phyloP scores from a whole-genome alignment of 805 yeast species.

The Cyberlindnera misumaiensis region DNA sequence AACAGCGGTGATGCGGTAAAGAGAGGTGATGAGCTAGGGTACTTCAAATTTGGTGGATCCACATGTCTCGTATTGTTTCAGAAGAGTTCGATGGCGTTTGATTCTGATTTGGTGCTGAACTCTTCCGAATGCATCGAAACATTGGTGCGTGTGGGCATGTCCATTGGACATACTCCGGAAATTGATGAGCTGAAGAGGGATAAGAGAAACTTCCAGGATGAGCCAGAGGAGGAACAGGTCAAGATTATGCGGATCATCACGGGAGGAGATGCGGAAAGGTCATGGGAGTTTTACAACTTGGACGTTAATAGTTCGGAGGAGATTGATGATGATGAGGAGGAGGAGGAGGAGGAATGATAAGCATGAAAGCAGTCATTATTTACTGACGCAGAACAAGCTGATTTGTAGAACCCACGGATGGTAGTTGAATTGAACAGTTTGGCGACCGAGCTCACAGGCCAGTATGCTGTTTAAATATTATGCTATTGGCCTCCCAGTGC shows the following conservation, averaged over 20 bases:
- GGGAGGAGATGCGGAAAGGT: conserved; percentile 35
- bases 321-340: conserved; percentile 1
- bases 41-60: conserved; percentile 94
- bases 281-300: conserved; percentile 23
- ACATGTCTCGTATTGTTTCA: conserved; percentile 70
- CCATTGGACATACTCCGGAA: conserved; percentile 68
- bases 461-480: no score
- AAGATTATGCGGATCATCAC: conserved; percentile 52
- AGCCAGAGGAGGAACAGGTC: conserved; percentile 39
- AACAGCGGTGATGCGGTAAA: conserved; percentile 48
- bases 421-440: neutral
- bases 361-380: no score
- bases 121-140: conserved; percentile 73
- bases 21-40: conserved; percentile 84
- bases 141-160: conserved; percentile 82
- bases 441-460: no score
- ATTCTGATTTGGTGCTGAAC: conserved; percentile 65
- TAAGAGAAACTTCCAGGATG: conserved; percentile 38
- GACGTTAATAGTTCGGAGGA: conserved; percentile 3
- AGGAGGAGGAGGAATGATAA: conserved; percentile 1
- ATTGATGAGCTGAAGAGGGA: conserved; percentile 43
- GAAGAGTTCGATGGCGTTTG: conserved; percentile 46
- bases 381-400: no score
- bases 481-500: no score
- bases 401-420: neutral